Evolutionary conservation across 208 protist genomes (phyloP).

Genomic region (Porcisia hertigi): DNA sequence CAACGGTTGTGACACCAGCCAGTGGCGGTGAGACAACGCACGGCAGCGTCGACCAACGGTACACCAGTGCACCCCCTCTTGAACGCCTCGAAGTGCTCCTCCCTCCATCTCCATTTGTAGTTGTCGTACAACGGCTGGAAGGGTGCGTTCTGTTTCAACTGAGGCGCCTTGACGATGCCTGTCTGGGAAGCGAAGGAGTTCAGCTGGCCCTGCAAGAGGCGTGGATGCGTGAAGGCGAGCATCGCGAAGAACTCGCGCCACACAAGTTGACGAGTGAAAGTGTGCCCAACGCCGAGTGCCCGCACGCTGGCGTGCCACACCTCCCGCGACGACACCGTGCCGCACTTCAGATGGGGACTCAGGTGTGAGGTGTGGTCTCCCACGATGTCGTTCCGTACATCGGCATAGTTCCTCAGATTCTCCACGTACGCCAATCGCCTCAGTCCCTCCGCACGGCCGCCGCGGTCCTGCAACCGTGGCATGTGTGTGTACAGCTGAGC

Average conservation of each 20-base stretch:
- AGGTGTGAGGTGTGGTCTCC: constrained; percentile 68
- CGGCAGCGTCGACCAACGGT: constrained; percentile 92
- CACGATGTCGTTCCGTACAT: constrained; percentile 50
- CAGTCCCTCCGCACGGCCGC: constrained; percentile 53
- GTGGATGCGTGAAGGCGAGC: constrained; percentile 57
- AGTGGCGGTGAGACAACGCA: constrained; percentile 84
- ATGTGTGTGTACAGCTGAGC: constrained; percentile 27
- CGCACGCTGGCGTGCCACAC: constrained; percentile 41
- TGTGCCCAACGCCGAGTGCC: constrained; percentile 40
- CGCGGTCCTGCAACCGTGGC: constrained; percentile 36
- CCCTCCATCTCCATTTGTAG: constrained; percentile 65
- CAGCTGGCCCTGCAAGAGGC: constrained; percentile 59
- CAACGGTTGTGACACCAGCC: constrained; percentile 84
- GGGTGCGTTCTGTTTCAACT: constrained; percentile 48
- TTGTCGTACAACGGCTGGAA: constrained; percentile 58
- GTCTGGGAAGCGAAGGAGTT: constrained; percentile 29
- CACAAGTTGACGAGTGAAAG: constrained; percentile 62
- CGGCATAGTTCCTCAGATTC: constrained; percentile 39
- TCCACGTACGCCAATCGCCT: constrained; percentile 32
- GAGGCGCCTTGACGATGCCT: constrained; percentile 14
- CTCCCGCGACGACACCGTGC: constrained; percentile 70
- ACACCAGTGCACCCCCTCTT: constrained; percentile 83
- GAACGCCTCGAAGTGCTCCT: constrained; percentile 67
- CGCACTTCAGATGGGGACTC: constrained; percentile 82
- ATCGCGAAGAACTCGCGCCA: constrained; percentile 84